phyloP scores from a whole-genome alignment of 192 early-diverging fungal species.

The Phlyctochytrium arcticum region DNA sequence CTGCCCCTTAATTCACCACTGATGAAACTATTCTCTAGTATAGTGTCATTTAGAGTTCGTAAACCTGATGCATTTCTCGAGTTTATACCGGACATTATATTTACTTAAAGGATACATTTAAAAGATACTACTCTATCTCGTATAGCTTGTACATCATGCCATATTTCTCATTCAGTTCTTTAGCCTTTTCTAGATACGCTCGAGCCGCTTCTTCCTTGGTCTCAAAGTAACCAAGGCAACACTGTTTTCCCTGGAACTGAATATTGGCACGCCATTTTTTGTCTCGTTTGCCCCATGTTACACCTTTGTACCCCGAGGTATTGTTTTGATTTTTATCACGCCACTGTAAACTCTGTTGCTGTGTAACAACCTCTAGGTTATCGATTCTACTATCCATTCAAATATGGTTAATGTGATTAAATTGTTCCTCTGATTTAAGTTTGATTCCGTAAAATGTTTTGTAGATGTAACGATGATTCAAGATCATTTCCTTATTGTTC shows the following conservation, averaged over 20 bases:
- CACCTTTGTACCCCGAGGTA: not conserved
- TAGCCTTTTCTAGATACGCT: not conserved
- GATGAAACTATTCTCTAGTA: too few relatives aligned
- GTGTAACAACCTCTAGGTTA: not conserved
- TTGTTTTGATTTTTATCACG: not conserved
- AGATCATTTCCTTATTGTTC: not conserved
- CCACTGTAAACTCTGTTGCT: not conserved
- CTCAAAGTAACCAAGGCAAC: not conserved
- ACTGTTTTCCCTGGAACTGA: not conserved
- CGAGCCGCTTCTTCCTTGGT: not conserved
- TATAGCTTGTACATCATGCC: not conserved
- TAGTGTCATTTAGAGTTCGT: too few relatives aligned
- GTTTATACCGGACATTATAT: too few relatives aligned
- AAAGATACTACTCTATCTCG: not conserved
- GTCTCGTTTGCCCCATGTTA: not conserved
- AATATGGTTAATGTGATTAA: not conserved
- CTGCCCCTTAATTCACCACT: too few relatives aligned
- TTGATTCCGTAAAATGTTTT: not conserved
- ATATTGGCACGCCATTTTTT: not conserved
- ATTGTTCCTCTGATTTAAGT: not conserved
- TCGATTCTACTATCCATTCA: not conserved
- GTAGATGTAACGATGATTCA: not conserved
- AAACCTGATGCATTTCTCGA: too few relatives aligned
- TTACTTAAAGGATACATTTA: too few relatives aligned
- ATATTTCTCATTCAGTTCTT: not conserved